Percentiles rank a stretch among this genome's conserved stretches.
Conservation (phyloP, 1,284 basidiomycete species). For the Gomphus sp. region DNA sequence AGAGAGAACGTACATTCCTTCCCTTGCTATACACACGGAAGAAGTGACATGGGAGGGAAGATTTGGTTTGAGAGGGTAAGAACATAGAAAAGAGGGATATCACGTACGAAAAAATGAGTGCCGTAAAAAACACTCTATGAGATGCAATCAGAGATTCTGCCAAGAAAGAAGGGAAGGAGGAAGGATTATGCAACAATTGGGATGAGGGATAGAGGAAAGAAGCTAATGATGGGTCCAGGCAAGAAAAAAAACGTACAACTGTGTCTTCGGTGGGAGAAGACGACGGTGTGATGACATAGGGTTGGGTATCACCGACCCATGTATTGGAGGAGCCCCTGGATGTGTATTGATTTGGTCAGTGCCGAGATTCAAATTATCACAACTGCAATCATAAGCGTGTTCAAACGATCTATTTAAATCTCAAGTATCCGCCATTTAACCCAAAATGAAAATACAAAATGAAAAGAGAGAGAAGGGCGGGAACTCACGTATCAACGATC, state of each 20-base stretch:
- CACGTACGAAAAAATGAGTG: slow-evolving; percentile 35
- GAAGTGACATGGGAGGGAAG: neutral
- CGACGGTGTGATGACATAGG: slow-evolving; percentile 31
- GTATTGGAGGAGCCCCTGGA: slow-evolving; percentile 28
- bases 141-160: no score
- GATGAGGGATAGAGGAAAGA: neutral
- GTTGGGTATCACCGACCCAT: slow-evolving; percentile 42
- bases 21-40: neutral
- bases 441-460: no score
- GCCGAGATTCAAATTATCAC: neutral
- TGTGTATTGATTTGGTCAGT: neutral
- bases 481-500: slow-evolving; percentile 43
- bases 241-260: slow-evolving; percentile 24
- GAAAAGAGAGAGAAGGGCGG: neutral
- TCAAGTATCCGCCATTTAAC: neutral
- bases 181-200: no score
- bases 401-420: neutral
- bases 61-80: no score
- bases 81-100: neutral
- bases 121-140: slow-evolving; percentile 29
- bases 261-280: slow-evolving; percentile 33
- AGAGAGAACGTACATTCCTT: no score
- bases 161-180: no score
- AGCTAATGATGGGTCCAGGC: neutral
- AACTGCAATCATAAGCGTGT: neutral